Conservation (phyloP, 306 rosid species). For the cucumber (Cucumis sativus) region Cucumber_9930_V3 NC_026657.2:2224501-2225000, state of each 20-base stretch:
- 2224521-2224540: neutral
- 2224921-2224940: neutral
- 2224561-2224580: constrained; percentile 17
- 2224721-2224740: neutral
- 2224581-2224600: constrained; percentile 91
- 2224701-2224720: neutral
- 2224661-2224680: constrained; percentile 51
- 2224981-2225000: neutral
- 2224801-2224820: constrained; percentile 60
- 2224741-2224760: neutral
- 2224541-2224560: neutral
- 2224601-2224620: constrained; percentile 96
- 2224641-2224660: constrained; percentile 54
- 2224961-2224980: neutral
- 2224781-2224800: constrained; percentile 32
- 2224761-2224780: neutral
- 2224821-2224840: constrained; percentile 50
- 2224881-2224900: constrained; percentile 35
- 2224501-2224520: neutral
- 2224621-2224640: constrained; percentile 90
- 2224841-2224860: constrained; percentile 36
- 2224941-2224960: neutral
- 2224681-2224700: constrained; percentile 47
- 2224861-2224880: neutral
- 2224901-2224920: constrained; percentile 26